A percentile compares a stretch with the other conserved stretches of the same genome.
Conservation (phyloP, 73 alveolate species). For the Stentor roeselii region DNA sequence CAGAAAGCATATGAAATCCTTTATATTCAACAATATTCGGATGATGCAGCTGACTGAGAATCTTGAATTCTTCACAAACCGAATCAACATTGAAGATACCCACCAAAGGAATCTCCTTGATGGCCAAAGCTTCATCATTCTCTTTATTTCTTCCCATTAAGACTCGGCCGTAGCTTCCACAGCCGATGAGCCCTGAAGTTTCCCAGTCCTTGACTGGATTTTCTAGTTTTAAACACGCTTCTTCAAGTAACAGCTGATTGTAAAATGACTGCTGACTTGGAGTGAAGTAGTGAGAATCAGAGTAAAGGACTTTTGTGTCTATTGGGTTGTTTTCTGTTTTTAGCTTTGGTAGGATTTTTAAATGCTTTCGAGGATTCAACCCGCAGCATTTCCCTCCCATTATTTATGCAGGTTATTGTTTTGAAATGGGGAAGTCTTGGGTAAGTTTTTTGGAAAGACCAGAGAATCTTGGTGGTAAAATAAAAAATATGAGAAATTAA, state of each 20-base stretch:
- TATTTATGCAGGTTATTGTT: too few species aligned
- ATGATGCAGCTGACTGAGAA: neutral
- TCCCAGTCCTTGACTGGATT: neutral
- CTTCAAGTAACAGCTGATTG: neutral
- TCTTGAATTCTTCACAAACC: neutral
- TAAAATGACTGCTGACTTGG: neutral
- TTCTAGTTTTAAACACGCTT: neutral
- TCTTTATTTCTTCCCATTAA: neutral
- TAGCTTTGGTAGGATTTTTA: too few species aligned
- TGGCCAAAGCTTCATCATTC: neutral
- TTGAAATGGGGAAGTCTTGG: too few species aligned
- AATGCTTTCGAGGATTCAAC: neutral
- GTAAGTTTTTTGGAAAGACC: too few species aligned
- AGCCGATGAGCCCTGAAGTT: neutral
- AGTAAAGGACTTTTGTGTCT: too few species aligned
- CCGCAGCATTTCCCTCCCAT: too few species aligned
- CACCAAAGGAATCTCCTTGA: neutral
- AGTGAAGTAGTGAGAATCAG: neutral
- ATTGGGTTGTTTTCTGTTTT: too few species aligned
- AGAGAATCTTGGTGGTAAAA: too few species aligned
- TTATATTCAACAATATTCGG: neutral
- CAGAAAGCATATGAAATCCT: neutral
- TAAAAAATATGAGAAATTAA: too few species aligned
- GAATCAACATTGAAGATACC: neutral
- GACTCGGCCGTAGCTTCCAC: neutral